Conservation (phyloP, 371 early-diverging fungal genomes). For the Neoconidiobolus thromboides region DNA sequence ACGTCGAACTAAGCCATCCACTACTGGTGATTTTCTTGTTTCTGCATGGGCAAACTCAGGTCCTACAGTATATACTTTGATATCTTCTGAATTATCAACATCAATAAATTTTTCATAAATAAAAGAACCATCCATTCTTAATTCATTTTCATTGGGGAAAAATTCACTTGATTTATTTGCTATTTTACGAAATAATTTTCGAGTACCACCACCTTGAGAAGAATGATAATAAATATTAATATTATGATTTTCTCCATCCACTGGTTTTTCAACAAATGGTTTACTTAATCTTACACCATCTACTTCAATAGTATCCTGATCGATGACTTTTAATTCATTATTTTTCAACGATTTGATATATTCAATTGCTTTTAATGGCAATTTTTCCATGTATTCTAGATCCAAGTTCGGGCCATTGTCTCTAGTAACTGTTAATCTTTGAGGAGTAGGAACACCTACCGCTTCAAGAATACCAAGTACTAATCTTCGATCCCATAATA, state of each 20-base stretch:
- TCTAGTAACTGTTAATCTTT: slow-evolving; percentile 48
- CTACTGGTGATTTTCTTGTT: slow-evolving; percentile 95
- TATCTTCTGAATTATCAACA: slow-evolving; percentile 88
- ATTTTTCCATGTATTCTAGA: slow-evolving; percentile 20
- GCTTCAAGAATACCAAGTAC: slow-evolving; percentile 71
- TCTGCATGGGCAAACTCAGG: slow-evolving; percentile 84
- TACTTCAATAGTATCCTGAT: slow-evolving; percentile 53
- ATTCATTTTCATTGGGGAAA: slow-evolving; percentile 36
- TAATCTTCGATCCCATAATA: slow-evolving; percentile 81
- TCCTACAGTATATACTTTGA: slow-evolving; percentile 95
- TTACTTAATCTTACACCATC: slow-evolving; percentile 50
- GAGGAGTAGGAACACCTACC: slow-evolving; percentile 74
- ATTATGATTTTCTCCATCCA: slow-evolving; percentile 92
- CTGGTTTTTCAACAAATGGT: slow-evolving; percentile 97
- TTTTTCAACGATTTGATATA: slow-evolving; percentile 19
- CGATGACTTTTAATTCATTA: slow-evolving; percentile 26
- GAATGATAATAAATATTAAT: slow-evolving; percentile 85
- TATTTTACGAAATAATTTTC: slow-evolving; percentile 89
- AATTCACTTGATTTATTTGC: slow-evolving; percentile 93
- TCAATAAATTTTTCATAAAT: slow-evolving; percentile 92
- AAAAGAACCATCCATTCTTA: slow-evolving; percentile 66
- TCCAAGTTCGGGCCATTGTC: slow-evolving; percentile 48
- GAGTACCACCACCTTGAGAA: slow-evolving; percentile 74
- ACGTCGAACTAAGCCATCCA: slow-evolving; percentile 90
- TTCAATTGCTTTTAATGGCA: slow-evolving; percentile 21